Evolutionary conservation across 768 basidiomycete genomes (phyloP).

Genomic region (Fomitopsis pulvina): DNA sequence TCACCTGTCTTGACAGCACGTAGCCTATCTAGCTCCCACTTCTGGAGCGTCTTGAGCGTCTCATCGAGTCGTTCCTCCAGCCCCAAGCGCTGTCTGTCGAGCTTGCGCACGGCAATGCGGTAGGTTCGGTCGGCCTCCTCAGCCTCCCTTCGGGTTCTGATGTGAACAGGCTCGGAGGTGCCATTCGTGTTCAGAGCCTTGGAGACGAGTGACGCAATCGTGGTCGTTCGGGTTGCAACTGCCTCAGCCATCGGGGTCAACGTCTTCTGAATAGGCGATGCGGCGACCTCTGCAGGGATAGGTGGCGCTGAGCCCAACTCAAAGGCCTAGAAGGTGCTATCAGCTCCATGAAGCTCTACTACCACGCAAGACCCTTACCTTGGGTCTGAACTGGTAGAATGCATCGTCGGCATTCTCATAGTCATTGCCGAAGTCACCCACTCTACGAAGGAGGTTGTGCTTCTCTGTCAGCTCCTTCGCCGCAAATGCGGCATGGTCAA

Average conservation of each 20-base stretch:
- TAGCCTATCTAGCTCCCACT: slow-evolving; percentile 81
- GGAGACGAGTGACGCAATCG: slow-evolving; percentile 62
- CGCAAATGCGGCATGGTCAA: slow-evolving; percentile 75
- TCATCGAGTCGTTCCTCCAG: slow-evolving; percentile 87
- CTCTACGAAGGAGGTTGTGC: slow-evolving; percentile 54
- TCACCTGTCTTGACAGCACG: slow-evolving; percentile 78
- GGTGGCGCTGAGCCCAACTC: slow-evolving; percentile 36
- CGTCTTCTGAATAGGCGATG: slow-evolving; percentile 25
- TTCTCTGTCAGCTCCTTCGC: slow-evolving; percentile 48
- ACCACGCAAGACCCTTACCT: slow-evolving; percentile 36
- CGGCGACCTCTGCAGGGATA: slow-evolving; percentile 18
- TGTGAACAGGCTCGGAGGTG: slow-evolving; percentile 55
- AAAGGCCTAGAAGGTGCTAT: slow-evolving; percentile 42
- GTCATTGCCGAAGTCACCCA: slow-evolving; percentile 79
- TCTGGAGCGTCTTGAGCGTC: slow-evolving; percentile 70
- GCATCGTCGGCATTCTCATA: slow-evolving; percentile 76
- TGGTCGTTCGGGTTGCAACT: slow-evolving; percentile 62
- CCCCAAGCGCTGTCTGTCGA: slow-evolving; percentile 79
- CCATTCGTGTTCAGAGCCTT: slow-evolving; percentile 53
- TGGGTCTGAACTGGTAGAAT: slow-evolving; percentile 79
- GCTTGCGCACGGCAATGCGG: slow-evolving; percentile 69
- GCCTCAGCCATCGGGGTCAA: slow-evolving; percentile 42
- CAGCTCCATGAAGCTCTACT: background rate
- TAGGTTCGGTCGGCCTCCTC: slow-evolving; percentile 77
- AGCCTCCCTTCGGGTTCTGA: slow-evolving; percentile 71